Percentiles rank a stretch among this genome's conserved stretches.
Conservation (phyloP, 2,329 filamentous ascomycete species). For the Neobulgaria alba region DNA sequence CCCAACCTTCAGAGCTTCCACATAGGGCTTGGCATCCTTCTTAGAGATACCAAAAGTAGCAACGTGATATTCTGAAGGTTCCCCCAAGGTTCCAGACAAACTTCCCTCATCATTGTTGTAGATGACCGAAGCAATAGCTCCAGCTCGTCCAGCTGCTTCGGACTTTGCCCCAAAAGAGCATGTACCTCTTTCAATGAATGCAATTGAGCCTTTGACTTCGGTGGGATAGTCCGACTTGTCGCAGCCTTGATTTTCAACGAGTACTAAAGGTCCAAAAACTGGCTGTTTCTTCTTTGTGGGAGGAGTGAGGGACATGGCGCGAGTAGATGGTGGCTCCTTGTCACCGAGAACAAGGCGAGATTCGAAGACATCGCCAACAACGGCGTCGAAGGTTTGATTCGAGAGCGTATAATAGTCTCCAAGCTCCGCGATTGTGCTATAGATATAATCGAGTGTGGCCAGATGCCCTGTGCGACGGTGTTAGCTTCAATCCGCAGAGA, state of each 20-base stretch:
- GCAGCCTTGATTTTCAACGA: constrained; percentile 57
- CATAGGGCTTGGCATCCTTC: constrained; percentile 47
- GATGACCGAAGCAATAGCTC: constrained; percentile 62
- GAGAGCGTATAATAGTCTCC: constrained; percentile 53
- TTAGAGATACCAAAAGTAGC: constrained; percentile 61
- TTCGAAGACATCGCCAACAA: constrained; percentile 51
- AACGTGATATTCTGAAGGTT: constrained; percentile 48
- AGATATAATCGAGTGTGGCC: constrained; percentile 57
- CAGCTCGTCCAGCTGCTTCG: constrained; percentile 55
- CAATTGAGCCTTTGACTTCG: constrained; percentile 53
- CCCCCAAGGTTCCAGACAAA: constrained; percentile 61
- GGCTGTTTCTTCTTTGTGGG: constrained; percentile 51
- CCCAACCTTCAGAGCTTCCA: constrained; percentile 44
- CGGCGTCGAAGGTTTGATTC: constrained; percentile 56
- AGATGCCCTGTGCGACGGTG: constrained; percentile 42
- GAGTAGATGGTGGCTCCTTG: constrained; percentile 40
- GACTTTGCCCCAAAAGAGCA: constrained; percentile 69
- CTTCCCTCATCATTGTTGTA: constrained; percentile 46
- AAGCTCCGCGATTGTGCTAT: constrained; percentile 43
- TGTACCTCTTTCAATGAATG: constrained; percentile 59
- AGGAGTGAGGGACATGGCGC: constrained; percentile 58
- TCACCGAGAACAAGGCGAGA: constrained; percentile 48
- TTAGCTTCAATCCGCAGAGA: constrained; percentile 8
- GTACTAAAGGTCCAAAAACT: constrained; percentile 50
- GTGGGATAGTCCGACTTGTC: constrained; percentile 53